Evolutionary conservation across 202 grass and related monocot genomes (phyloP), one percentile per base, ranked within the genome.

Genomic region (Cymbopogon flexuosus): DNA sequence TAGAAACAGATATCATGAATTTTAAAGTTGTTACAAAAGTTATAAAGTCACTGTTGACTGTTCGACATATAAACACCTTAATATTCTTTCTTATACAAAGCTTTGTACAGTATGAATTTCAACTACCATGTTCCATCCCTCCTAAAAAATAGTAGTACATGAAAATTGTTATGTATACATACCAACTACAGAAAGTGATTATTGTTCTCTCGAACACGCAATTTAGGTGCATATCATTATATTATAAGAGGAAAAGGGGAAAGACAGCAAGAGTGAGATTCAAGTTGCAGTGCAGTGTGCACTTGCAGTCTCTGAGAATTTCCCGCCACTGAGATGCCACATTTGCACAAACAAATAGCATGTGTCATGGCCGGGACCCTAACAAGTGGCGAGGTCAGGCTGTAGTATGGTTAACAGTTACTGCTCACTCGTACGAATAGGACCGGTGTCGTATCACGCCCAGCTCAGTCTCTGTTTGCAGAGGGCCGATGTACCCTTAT

Each of bases 311-410:
- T 42, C 23, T 14, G 10, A 77, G 41, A 45, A 2, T 77, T 79
- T 21, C 18, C 43, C 37, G 43, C 18, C 51, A 35, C n/a, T 6
- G 34, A 66, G 18, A 37, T 54, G 30, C 21, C 43, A 79, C n/a
- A 79, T 54, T 79, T 74, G 12, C 16, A 19, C 34, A 76, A 73
- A 68, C 13, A 51, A 73, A 49, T 40, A 69, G 27, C 46, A 81
- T 81, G 14, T 68, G 52, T 70, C 33, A 37, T 24, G 47, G 49
- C 49, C 6, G 8, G 5, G 18, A 54, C 51, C 51, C 51, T 54
- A 54, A 8, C 5, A 54, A 54, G 51, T 54, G 16, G 18, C 51
- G 18, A 19, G 18, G 18, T 54, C 6, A 49, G 18, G 18, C 51
- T 54, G 51, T 54, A 54, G 18, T 54, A 54, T 18, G n/a, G 18